A percentile compares a stretch with the other conserved stretches of the same genome.
These are phyloP conservation scores for Tephrocybe sp. DNA, from an alignment of 768 basidiomycete genomes.

Conservation along the genomic window DNA sequence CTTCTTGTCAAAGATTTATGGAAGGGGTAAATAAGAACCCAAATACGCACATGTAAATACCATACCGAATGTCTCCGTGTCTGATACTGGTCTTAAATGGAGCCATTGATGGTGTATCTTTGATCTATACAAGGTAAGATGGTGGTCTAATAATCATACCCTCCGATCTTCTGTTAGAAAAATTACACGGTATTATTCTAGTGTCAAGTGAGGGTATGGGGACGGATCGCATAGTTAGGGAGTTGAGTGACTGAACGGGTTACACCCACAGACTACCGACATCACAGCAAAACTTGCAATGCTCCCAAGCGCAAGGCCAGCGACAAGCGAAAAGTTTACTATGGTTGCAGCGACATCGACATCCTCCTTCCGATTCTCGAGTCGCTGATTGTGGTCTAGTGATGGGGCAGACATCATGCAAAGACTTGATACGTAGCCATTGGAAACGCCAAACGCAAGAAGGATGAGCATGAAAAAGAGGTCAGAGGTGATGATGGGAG, in stretches of 20 bases:
- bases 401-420: slow-evolving; percentile 86
- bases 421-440: slow-evolving; percentile 77
- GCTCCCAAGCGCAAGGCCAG: slow-evolving; percentile 75
- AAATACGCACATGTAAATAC: no score
- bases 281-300: slow-evolving; percentile 79
- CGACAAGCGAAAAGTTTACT: slow-evolving; percentile 74
- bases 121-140: no score
- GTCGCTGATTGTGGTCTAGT: slow-evolving; percentile 70
- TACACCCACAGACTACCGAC: slow-evolving; percentile 65
- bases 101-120: no score
- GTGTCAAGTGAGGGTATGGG: no score
- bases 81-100: no score
- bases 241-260: slow-evolving; percentile 58
- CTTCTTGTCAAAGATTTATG: slow-evolving; percentile 87
- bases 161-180: no score
- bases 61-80: no score
- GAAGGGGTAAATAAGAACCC: slow-evolving; percentile 45
- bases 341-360: slow-evolving; percentile 86
- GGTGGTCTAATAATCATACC: no score
- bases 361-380: slow-evolving; percentile 70
- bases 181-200: no score
- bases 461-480: slow-evolving; percentile 72
- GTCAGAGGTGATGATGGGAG: slow-evolving; percentile 74
- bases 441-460: slow-evolving; percentile 72
- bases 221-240: no score